A percentile compares a stretch with the other conserved stretches of the same genome.
Conservation (phyloP, 2,329 filamentous ascomycete genomes). For the Colletotrichum viniferum region DNA sequence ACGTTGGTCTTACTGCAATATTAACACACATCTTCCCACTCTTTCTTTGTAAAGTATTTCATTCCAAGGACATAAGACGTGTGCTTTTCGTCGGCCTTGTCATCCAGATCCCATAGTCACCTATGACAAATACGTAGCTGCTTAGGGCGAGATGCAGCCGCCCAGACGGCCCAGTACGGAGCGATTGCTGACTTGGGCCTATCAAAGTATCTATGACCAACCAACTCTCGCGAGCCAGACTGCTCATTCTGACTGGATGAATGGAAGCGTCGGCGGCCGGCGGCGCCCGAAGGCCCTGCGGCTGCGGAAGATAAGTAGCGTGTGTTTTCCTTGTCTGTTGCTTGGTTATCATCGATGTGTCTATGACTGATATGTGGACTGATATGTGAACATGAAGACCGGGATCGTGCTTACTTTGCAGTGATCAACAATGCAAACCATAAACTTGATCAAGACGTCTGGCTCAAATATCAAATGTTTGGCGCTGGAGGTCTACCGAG, state of each 20-base stretch:
- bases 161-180: background rate
- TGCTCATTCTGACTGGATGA: background rate
- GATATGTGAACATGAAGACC: background rate
- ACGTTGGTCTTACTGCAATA: background rate
- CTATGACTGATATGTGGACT: background rate
- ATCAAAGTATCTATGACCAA: background rate
- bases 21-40: background rate
- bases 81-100: background rate
- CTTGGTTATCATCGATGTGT: background rate
- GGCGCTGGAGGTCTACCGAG: background rate
- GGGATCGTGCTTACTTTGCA: background rate
- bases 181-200: background rate
- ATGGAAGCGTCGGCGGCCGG: background rate
- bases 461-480: background rate
- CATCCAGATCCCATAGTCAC: background rate
- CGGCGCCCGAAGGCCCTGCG: background rate
- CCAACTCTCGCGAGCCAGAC: background rate
- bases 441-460: background rate
- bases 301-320: background rate
- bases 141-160: background rate
- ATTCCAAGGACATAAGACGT: background rate
- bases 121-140: background rate
- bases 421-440: background rate
- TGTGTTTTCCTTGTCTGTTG: background rate
- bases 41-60: background rate